phyloP scores from a whole-genome alignment of 192 early-diverging fungal species.

The Coemansia sp. region DNA sequence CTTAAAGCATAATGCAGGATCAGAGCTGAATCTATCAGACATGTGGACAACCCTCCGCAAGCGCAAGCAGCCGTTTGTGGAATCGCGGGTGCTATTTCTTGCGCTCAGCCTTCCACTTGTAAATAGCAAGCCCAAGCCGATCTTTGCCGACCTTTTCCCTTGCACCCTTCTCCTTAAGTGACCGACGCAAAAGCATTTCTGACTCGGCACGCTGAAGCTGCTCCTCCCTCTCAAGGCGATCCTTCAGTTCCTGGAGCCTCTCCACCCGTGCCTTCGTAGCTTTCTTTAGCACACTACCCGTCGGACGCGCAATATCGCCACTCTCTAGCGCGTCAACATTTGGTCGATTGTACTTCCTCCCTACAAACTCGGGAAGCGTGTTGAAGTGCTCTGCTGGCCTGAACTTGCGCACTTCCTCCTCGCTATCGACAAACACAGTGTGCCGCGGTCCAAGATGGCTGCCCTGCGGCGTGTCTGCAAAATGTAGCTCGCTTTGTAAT shows the following conservation, averaged over 20 bases:
- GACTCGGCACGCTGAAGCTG: conserved; percentile 66
- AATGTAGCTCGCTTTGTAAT: conserved; percentile 68
- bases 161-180: conserved; percentile 78
- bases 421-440: conserved; percentile 76
- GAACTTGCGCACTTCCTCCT: conserved; percentile 68
- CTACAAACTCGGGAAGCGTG: conserved; percentile 75
- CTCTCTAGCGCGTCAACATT: conserved; percentile 57
- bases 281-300: conserved; percentile 15
- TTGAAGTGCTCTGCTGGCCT: conserved; percentile 80
- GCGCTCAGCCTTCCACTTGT: conserved; percentile 91
- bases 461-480: conserved; percentile 51
- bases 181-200: conserved; percentile 78
- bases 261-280: conserved; percentile 50
- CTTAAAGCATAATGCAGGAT: neutral
- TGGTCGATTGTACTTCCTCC: conserved; percentile 81
- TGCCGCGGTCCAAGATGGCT: conserved; percentile 56
- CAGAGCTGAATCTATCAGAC: neutral
- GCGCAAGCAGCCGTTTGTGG: neutral
- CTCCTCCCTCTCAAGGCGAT: conserved; percentile 75
- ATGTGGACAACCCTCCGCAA: neutral
- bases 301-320: conserved; percentile 29
- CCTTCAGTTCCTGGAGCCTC: conserved; percentile 64
- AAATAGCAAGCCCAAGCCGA: conserved; percentile 73
- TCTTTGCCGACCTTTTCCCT: conserved; percentile 82
- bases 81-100: conserved; percentile 63